These are phyloP conservation scores for Epithemia pelagica DNA, from an alignment of 108 stramenopile genomes.

Conservation along the genomic window DNA sequence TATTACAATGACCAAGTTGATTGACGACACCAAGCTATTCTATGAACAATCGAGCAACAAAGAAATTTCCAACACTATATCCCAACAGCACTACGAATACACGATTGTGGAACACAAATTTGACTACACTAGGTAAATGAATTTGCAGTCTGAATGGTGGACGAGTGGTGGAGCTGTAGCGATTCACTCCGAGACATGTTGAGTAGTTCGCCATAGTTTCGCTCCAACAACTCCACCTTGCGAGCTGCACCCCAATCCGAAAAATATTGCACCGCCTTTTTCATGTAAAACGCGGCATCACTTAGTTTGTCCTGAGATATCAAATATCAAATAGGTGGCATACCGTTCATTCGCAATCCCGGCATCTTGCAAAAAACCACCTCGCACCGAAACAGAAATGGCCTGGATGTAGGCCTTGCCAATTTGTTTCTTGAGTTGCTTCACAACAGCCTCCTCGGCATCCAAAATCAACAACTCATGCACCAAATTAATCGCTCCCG, in stretches of 20 bases:
- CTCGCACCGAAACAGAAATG: constrained; percentile 1
- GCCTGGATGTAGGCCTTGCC: constrained; percentile 9
- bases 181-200: too few relatives aligned
- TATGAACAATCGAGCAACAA: too few relatives aligned
- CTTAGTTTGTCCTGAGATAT: not conserved
- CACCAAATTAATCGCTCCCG: constrained; percentile 3
- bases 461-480: constrained; percentile 11
- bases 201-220: not conserved
- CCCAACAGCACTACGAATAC: too few relatives aligned
- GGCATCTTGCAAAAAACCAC: constrained; percentile 15
- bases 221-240: not conserved
- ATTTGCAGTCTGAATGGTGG: too few relatives aligned
- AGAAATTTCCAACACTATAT: too few relatives aligned
- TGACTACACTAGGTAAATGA: too few relatives aligned
- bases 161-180: too few relatives aligned
- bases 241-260: constrained; percentile 9
- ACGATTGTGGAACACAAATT: too few relatives aligned
- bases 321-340: not conserved
- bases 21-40: too few relatives aligned
- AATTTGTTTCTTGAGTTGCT: not conserved
- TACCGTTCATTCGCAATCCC: constrained; percentile 13
- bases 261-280: constrained; percentile 9
- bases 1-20: too few relatives aligned
- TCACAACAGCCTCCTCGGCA: constrained; percentile 8
- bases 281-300: not conserved